Evolutionary conservation across 1,284 basidiomycete species (phyloP).

Genomic region (Rhodotorula sp.): DNA sequence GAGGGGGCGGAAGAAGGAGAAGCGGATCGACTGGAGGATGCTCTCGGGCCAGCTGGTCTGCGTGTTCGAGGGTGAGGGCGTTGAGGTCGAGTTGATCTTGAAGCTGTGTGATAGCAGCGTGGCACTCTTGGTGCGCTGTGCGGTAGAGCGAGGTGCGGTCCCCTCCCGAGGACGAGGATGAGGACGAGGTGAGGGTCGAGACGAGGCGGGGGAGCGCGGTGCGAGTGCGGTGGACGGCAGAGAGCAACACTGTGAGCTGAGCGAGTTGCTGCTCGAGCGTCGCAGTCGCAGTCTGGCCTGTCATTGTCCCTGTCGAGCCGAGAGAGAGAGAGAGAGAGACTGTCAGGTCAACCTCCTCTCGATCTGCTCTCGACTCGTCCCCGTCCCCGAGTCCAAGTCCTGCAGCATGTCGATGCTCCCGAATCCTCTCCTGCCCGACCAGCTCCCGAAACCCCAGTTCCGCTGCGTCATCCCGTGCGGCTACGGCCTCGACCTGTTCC

Average conservation of each 20-base stretch:
- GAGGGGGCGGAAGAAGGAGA: constrained; percentile 15
- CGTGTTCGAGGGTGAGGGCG: no score
- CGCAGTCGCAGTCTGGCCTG: background rate
- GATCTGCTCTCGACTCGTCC: no score
- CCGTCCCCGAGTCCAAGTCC: no score
- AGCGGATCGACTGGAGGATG: background rate
- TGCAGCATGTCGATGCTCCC: constrained; percentile 31
- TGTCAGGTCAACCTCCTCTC: no score
- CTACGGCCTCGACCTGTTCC: constrained; percentile 37
- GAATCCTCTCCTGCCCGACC: constrained; percentile 22
- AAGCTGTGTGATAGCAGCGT: background rate
- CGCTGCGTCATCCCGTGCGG: constrained; percentile 32
- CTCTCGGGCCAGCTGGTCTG: constrained; percentile 1
- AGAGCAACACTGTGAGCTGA: background rate
- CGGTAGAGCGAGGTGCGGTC: constrained; percentile 26
- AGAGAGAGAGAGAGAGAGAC: no score
- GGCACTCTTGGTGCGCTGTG: constrained; percentile 8
- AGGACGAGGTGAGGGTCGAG: background rate
- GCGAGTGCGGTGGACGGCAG: constrained; percentile 11
- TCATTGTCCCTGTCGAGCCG: background rate
- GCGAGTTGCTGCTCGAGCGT: background rate
- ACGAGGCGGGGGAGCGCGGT: constrained; percentile 20
- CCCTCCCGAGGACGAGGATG: background rate
- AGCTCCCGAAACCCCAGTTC: constrained; percentile 30
- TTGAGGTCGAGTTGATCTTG: constrained; percentile 1